Base-by-base conservation (phyloP, 2,329 filamentous ascomycete genomes). In the Blastomyces parvus region DNA sequence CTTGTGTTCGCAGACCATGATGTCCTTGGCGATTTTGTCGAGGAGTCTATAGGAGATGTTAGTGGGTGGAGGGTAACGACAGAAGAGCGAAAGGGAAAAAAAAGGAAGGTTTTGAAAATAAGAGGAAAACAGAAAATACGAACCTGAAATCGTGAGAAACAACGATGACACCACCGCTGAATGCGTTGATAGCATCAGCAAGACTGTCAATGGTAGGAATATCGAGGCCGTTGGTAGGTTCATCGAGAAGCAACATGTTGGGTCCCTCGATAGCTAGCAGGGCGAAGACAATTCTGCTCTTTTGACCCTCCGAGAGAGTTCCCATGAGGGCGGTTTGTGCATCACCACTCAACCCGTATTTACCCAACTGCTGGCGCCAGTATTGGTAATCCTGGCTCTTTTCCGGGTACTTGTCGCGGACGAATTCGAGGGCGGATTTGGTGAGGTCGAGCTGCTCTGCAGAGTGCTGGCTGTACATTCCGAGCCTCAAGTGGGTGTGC, bases 21-120 rank as follows among this genome's bases (percentile, higher is more conserved):
- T 99, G 78, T 99, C 91, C 85, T 99, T 99, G 71, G 94, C 94
- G 77, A 99, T 97, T 84, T 96, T 97, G 86, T 99, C 94, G 69
- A 99, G 87, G 73, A 99, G 83, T 83, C 93, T 95, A 70, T 59
- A 55, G 69, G 71, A 80, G 9, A 78, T 53, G 59, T 57, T 61
- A 66, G 67, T 62, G 27, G 46, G 11, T 11, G 14, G 40, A 19
- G 40, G 40, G 38, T 19, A 17, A 14, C 3, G 40, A 44, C 14
- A 17, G 14, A 19, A 25, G 22, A 27, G 46, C 3, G n/a, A 19
- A 42, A 42, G 14, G 42, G 22, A 33, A 6, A 33, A 27, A 14
- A 2, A 50, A 50, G 27, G 22, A 25, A 25, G 5, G 4, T 3
- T 6, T 25, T 11, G 11, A 22, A 22, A 50, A 19, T 42, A 17